Conservation (phyloP, 257 asterid genomes). For the Salvia splendens region DNA sequence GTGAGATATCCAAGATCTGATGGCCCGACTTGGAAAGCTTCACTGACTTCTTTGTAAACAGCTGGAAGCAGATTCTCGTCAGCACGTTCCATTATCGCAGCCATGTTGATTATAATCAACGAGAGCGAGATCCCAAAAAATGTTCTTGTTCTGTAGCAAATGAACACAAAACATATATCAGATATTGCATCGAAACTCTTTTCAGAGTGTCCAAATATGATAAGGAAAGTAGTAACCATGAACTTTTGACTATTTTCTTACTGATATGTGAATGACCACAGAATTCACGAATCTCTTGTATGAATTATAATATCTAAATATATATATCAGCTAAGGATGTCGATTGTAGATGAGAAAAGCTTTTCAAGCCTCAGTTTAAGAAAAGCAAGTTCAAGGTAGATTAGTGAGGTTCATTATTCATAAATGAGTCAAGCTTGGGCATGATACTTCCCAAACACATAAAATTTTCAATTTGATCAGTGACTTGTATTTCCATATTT, state of each 20-base stretch:
- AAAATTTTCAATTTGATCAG: too few species aligned
- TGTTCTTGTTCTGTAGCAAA: slow-evolving; percentile 55
- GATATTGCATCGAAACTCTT: slow-evolving; percentile 9
- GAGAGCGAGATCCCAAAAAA: slow-evolving; percentile 84
- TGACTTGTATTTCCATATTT: too few species aligned
- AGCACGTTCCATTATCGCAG: slow-evolving; percentile 99
- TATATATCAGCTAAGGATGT: neutral
- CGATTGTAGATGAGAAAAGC: neutral
- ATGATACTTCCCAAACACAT: too few species aligned
- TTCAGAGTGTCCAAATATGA: slow-evolving; percentile 22
- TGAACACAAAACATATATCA: slow-evolving; percentile 10
- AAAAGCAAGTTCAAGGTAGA: neutral
- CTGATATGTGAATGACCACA: neutral
- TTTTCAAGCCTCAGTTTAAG: neutral
- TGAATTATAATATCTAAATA: neutral
- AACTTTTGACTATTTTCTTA: neutral
- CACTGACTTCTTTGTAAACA: slow-evolving; percentile 98
- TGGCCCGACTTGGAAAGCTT: slow-evolving; percentile 88
- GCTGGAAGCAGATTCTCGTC: slow-evolving; percentile 98
- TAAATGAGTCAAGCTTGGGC: neutral
- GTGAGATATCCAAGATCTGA: slow-evolving; percentile 98
- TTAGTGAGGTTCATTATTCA: neutral
- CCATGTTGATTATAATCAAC: slow-evolving; percentile 86
- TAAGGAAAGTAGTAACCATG: slow-evolving; percentile 1
- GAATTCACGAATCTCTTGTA: neutral